Percentiles rank a stretch among this genome's conserved stretches.
These are phyloP conservation scores for Fusarium equiseti DNA, from an alignment of 2,329 filamentous ascomycete genomes.

Conservation along the genomic window DNA sequence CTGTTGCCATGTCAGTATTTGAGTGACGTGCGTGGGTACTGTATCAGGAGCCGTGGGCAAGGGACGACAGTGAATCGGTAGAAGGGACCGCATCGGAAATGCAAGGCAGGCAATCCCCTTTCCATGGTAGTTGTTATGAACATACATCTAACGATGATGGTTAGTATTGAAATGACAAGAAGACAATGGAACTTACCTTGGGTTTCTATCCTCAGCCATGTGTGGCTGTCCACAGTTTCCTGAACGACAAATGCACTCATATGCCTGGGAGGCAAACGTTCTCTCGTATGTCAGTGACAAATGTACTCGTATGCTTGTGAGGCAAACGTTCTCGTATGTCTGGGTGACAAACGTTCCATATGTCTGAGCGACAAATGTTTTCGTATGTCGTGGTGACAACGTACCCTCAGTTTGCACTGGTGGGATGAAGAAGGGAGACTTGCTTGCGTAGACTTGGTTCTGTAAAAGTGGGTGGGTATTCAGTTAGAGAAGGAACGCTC, in stretches of 20 bases:
- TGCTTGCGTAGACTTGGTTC: background rate
- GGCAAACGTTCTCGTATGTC: no score
- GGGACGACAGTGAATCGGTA: background rate
- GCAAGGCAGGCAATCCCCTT: background rate
- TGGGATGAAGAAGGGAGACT: background rate
- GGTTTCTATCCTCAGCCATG: background rate
- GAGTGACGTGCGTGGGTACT: background rate
- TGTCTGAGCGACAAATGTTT: background rate
- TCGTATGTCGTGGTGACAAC: background rate
- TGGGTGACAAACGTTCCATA: no score
- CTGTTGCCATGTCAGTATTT: background rate
- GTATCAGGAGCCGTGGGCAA: background rate
- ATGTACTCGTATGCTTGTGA: no score
- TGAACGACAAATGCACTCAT: background rate
- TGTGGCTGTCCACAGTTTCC: background rate
- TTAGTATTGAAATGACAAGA: background rate
- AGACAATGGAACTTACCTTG: background rate
- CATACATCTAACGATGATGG: background rate
- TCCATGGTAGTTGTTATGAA: background rate
- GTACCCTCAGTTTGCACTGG: background rate
- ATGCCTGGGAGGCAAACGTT: background rate
- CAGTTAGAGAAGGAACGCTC: background rate
- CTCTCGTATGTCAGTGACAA: no score
- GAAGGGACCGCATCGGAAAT: background rate
- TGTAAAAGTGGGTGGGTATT: background rate